phyloP scores from a whole-genome alignment of 2,329 filamentous ascomycete genomes.

The Diplocarpon mali region DNA sequence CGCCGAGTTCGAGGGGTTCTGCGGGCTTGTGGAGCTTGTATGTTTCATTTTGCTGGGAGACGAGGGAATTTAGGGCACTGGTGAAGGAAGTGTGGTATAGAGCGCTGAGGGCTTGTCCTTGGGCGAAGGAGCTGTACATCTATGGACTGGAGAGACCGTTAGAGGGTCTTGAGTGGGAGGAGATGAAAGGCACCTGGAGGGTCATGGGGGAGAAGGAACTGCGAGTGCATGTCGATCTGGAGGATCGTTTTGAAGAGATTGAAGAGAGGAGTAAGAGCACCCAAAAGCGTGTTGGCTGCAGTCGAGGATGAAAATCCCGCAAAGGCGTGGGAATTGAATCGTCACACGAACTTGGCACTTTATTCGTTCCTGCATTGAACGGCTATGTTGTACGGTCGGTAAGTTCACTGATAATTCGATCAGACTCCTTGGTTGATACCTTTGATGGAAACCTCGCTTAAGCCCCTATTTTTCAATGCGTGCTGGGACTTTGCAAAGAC shows the following conservation, averaged over 20 bases:
- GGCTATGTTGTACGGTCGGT: too few species aligned
- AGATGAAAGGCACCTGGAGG: constrained; percentile 41
- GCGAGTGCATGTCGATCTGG: constrained; percentile 44
- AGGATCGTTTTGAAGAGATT: constrained; percentile 28
- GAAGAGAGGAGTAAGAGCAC: constrained; percentile 4
- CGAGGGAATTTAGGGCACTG: constrained; percentile 26
- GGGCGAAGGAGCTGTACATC: constrained; percentile 50
- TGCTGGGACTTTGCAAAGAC: neutral
- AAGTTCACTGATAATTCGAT: too few species aligned
- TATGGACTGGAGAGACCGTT: constrained; percentile 38
- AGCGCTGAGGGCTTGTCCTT: constrained; percentile 46
- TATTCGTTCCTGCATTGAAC: too few species aligned
- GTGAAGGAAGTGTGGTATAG: constrained; percentile 43
- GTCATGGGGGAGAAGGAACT: constrained; percentile 51
- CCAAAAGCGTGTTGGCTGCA: neutral
- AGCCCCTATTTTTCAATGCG: neutral
- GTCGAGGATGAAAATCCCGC: neutral
- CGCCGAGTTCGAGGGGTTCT: constrained; percentile 28
- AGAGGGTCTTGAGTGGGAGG: constrained; percentile 27
- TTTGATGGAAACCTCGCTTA: neutral
- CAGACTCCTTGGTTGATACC: too few species aligned
- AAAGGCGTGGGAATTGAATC: too few species aligned
- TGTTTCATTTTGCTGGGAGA: constrained; percentile 36
- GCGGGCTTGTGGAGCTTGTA: constrained; percentile 41
- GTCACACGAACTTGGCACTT: too few species aligned